phyloP scores from a whole-genome alignment of 2,329 filamentous ascomycete species.

The Aspergillus fischeri region DNA sequence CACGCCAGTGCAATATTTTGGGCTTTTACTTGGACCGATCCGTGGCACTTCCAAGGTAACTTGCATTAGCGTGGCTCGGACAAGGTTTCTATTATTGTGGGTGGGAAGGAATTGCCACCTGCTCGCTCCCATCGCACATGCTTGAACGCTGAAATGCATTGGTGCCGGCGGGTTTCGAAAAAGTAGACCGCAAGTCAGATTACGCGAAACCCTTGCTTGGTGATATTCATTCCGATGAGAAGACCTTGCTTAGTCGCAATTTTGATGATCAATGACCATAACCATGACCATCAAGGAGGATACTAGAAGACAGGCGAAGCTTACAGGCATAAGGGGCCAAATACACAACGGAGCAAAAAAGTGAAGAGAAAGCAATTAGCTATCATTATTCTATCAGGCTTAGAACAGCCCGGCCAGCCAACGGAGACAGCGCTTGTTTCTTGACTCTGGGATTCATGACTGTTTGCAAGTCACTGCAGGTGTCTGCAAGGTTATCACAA shows the following conservation, averaged over 20 bases:
- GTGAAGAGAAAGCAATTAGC: too few species aligned
- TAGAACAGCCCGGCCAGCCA: neutral
- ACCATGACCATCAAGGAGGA: neutral
- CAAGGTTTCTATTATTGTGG: slow-evolving; percentile 3
- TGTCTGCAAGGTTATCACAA: neutral
- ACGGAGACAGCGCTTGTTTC: neutral
- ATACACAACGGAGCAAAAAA: neutral
- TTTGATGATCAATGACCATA: neutral
- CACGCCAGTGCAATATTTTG: slow-evolving; percentile 12
- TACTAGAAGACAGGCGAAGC: neutral
- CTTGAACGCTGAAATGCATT: neutral
- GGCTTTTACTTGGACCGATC: slow-evolving; percentile 8
- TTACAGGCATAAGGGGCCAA: neutral
- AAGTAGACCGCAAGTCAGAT: neutral
- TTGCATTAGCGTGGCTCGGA: slow-evolving; percentile 36
- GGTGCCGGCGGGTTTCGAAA: neutral
- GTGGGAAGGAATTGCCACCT: neutral
- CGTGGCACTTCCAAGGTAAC: slow-evolving; percentile 26
- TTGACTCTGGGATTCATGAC: neutral
- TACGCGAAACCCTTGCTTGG: neutral
- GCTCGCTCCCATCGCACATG: neutral
- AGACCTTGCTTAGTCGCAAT: neutral
- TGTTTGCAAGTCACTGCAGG: neutral
- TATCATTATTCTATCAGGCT: too few species aligned
- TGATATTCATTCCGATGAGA: neutral